phyloP scores from a whole-genome alignment of 2,329 filamentous ascomycete species.

The Diaporthe ampelina region DNA sequence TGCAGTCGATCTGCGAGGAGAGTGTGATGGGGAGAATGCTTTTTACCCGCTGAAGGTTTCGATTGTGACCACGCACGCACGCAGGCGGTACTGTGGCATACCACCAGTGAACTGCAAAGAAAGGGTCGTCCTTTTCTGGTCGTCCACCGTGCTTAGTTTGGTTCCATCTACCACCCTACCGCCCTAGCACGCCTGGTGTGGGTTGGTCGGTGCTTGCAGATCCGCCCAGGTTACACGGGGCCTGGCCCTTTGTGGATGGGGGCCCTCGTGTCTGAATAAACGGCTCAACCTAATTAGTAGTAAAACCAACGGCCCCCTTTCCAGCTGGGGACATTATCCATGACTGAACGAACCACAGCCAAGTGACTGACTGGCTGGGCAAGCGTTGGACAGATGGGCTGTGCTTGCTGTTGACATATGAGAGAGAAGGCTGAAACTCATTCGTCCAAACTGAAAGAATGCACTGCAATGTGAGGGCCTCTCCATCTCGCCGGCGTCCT shows the following conservation, averaged over 20 bases:
- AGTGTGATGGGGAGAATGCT: conserved; percentile 13
- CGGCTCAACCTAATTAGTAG: conserved; percentile 30
- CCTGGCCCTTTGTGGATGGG: conserved; percentile 6
- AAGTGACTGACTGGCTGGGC: not conserved
- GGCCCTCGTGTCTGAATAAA: conserved; percentile 30
- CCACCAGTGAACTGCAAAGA: too few relatives aligned
- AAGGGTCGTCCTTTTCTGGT: not conserved
- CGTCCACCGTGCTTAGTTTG: not conserved
- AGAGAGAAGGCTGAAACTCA: not conserved
- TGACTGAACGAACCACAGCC: not conserved
- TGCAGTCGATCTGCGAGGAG: conserved; percentile 1
- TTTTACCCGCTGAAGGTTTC: conserved; percentile 30
- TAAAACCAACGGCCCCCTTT: conserved; percentile 34
- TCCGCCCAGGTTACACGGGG: conserved; percentile 27
- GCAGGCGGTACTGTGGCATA: not conserved
- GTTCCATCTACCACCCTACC: conserved; percentile 24
- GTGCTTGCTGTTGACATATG: not conserved
- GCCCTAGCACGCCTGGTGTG: conserved; percentile 8
- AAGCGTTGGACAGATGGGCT: too few relatives aligned
- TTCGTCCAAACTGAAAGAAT: not conserved
- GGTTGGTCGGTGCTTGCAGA: conserved; percentile 29
- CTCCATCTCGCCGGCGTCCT: not conserved
- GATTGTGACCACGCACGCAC: not conserved
- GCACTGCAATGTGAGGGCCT: not conserved
- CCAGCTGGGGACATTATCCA: conserved; percentile 16